These are phyloP conservation scores for Kodamaea hsintzibuensis DNA, from an alignment of 805 yeast genomes.

Conservation along the genomic window DNA sequence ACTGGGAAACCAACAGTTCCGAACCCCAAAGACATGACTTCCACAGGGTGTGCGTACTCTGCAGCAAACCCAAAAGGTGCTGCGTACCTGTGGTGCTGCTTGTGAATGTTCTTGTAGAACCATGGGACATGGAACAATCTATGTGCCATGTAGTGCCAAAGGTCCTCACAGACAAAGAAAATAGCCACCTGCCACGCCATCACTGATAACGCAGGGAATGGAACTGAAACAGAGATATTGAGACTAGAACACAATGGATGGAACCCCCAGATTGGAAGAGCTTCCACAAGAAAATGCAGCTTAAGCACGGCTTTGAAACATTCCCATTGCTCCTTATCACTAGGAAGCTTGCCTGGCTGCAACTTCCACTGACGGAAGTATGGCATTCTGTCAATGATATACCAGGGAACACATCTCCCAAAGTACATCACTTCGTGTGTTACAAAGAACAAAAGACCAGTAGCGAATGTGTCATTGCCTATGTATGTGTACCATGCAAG, in stretches of 20 bases:
- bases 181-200: conserved; percentile 47
- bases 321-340: conserved; percentile 61
- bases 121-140: conserved; percentile 56
- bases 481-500: conserved; percentile 56
- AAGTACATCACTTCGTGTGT: conserved; percentile 58
- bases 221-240: conserved; percentile 51
- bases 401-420: conserved; percentile 62
- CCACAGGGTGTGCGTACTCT: conserved; percentile 62
- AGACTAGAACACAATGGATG: conserved; percentile 54
- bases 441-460: conserved; percentile 56
- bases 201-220: conserved; percentile 48
- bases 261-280: conserved; percentile 62
- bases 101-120: conserved; percentile 58
- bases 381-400: conserved; percentile 52
- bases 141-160: conserved; percentile 64
- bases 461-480: conserved; percentile 56
- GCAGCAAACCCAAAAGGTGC: conserved; percentile 66
- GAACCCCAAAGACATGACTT: conserved; percentile 56
- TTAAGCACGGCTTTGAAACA: conserved; percentile 57
- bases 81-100: conserved; percentile 61
- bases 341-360: conserved; percentile 53
- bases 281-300: conserved; percentile 59
- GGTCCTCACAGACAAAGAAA: conserved; percentile 55
- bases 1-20: conserved; percentile 65
- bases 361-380: conserved; percentile 54